Base-by-base conservation (phyloP, 176 grass and related monocot genomes). In the Avena sativa region DNA sequence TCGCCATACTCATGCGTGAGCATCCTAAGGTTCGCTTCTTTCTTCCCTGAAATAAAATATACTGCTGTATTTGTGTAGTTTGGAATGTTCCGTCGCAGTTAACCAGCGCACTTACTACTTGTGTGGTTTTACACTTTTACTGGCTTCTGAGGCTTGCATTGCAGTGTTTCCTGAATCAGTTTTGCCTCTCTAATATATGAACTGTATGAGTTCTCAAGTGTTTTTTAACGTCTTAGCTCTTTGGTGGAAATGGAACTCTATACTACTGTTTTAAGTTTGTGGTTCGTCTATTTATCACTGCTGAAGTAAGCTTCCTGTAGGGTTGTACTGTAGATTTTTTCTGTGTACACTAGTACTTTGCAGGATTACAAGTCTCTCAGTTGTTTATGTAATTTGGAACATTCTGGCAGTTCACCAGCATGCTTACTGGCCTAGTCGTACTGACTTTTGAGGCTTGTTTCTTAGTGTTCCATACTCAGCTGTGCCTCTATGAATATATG, bases 1-100 rank as follows among this genome's bases (percentile, higher is more conserved):
- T 96, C 12, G 87, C 90, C n/a, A 85, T 94, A 85, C 94, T 98
- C 67, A 78, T 96, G 66, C 74, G 55, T 43, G 97, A 96, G 87
- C 97, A 99, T 86, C 89, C 83, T 76, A 90, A 98, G 97, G 97
- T 98, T 84, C 0, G 71, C 67, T 36, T 40, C 48, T 3, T 77
- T 52, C 38, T 87, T 15, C 12, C n/a, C 43, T 17, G 19, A 43
- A 84, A 19, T 50, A 36, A 48, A 9, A 69, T 86, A 65, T 61
- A 69, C 71, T 48, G 47, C 8, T 1, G 8, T 8, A 17, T 47
- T n/a, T 43, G 2, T 74, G 46, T 28, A 52, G 38, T 64, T 65
- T 25, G 15, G 25, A 66, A 47, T 48, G 11, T 25, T 32, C 87
- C 51, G 5, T 21, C 44, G 10, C 32, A 15, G 10, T 30, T 52